Evolutionary conservation across 371 early-diverging fungal species (phyloP).

Genomic region (Nematocida sp.): DNA sequence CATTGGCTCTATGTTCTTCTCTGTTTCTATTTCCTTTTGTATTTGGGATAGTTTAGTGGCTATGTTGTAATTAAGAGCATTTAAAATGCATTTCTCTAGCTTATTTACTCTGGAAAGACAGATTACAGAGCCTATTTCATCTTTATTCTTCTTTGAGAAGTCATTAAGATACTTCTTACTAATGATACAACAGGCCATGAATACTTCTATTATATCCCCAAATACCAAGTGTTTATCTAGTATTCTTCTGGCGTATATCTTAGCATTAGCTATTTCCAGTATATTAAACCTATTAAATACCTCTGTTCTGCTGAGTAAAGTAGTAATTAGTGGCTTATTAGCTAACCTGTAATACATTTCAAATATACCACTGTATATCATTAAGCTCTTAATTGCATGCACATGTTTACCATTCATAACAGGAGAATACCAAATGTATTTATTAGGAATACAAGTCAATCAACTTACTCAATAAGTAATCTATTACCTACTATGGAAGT

Average conservation of each 20-base stretch:
- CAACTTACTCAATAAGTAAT: too few species aligned
- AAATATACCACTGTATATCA: slow-evolving; percentile 30
- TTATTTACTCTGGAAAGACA: neutral
- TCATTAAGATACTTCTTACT: slow-evolving; percentile 43
- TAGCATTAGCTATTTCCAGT: slow-evolving; percentile 28
- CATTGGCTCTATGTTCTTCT: slow-evolving; percentile 10
- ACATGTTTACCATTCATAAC: slow-evolving; percentile 2
- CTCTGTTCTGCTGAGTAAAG: neutral
- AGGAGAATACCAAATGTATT: too few species aligned
- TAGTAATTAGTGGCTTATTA: neutral
- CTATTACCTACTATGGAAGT: too few species aligned
- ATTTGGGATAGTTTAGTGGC: neutral
- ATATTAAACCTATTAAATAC: neutral
- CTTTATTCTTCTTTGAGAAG: slow-evolving; percentile 20
- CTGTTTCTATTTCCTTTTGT: slow-evolving; percentile 35
- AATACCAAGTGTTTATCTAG: neutral
- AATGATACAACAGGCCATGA: slow-evolving; percentile 31
- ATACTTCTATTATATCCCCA: slow-evolving; percentile 5
- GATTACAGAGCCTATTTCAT: neutral
- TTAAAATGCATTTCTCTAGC: slow-evolving; percentile 14
- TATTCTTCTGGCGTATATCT: slow-evolving; percentile 4
- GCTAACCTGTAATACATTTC: slow-evolving; percentile 25
- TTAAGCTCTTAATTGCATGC: slow-evolving; percentile 27
- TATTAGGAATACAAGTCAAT: too few species aligned
- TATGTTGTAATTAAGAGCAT: neutral